A percentile compares a stretch with the other conserved stretches of the same genome.
These are phyloP conservation scores for Dissophora ornata DNA, from an alignment of 192 early-diverging fungal genomes.

Conservation along the genomic window DNA sequence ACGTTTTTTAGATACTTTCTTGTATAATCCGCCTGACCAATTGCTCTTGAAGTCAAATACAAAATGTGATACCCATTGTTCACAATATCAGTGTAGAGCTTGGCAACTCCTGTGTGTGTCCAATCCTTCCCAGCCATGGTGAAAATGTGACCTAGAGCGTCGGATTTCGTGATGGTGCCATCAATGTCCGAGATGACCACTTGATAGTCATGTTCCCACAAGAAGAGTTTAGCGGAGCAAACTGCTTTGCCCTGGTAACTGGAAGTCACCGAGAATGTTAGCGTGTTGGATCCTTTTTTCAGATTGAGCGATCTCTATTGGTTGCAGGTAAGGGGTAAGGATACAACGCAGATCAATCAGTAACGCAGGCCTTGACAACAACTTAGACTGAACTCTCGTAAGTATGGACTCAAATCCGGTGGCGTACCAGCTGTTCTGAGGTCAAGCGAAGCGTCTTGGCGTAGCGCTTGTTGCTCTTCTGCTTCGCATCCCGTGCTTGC, in stretches of 20 bases:
- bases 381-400: neutral
- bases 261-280: constrained; percentile 87
- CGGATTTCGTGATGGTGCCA: constrained; percentile 98
- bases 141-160: constrained; percentile 94
- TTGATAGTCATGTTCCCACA: constrained; percentile 82
- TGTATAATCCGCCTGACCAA: constrained; percentile 92
- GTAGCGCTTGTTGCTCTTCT: constrained; percentile 58
- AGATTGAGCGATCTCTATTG: constrained; percentile 75
- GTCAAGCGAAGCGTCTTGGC: constrained; percentile 92
- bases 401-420: neutral
- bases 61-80: constrained; percentile 96
- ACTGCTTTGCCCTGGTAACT: constrained; percentile 77
- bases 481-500: neutral
- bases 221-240: constrained; percentile 87
- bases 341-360: neutral
- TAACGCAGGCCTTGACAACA: too few species aligned
- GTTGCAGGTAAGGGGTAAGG: neutral
- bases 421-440: constrained; percentile 80
- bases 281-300: constrained; percentile 85
- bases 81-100: constrained; percentile 91
- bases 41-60: constrained; percentile 94
- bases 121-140: constrained; percentile 98
- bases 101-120: constrained; percentile 96
- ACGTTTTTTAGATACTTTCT: constrained; percentile 91
- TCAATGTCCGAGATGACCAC: constrained; percentile 98